A percentile compares a stretch with the other conserved stretches of the same genome.
These are phyloP conservation scores for Cucurbitaria berberidis DNA, from an alignment of 2,329 filamentous ascomycete genomes.

Conservation along the genomic window DNA sequence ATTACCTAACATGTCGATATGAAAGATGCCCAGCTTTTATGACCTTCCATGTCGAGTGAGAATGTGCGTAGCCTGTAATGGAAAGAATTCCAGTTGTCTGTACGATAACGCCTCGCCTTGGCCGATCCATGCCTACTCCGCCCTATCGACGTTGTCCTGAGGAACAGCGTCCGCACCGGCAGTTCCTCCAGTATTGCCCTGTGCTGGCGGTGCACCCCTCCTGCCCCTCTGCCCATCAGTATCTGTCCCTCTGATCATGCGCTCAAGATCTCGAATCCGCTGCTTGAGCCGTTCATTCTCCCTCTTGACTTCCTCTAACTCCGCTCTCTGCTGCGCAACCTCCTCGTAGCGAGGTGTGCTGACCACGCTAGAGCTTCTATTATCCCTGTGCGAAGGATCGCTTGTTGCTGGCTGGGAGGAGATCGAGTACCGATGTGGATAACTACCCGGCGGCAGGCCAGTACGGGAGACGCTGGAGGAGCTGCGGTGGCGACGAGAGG, in stretches of 20 bases:
- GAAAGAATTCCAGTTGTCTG: not conserved
- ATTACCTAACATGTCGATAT: not conserved
- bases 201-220: constrained; percentile 27
- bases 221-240: constrained; percentile 41
- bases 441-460: constrained; percentile 27
- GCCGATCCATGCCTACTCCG: constrained; percentile 9
- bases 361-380: constrained; percentile 43
- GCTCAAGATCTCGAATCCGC: constrained; percentile 56
- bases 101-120: constrained; percentile 16
- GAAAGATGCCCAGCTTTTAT: not conserved
- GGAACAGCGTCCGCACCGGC: constrained; percentile 9
- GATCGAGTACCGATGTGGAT: constrained; percentile 42
- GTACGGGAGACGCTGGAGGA: constrained; percentile 59
- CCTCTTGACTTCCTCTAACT: constrained; percentile 57
- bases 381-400: constrained; percentile 30
- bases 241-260: constrained; percentile 41
- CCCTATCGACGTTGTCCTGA: constrained; percentile 10
- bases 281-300: constrained; percentile 57
- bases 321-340: constrained; percentile 51
- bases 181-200: constrained; percentile 6
- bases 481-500: constrained; percentile 62
- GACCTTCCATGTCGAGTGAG: not conserved
- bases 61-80: not conserved
- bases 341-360: constrained; percentile 51
- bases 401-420: constrained; percentile 37